These are phyloP conservation scores for Fraxinus albicans DNA, from an alignment of 305 asterid genomes.

Conservation along the genomic window DNA sequence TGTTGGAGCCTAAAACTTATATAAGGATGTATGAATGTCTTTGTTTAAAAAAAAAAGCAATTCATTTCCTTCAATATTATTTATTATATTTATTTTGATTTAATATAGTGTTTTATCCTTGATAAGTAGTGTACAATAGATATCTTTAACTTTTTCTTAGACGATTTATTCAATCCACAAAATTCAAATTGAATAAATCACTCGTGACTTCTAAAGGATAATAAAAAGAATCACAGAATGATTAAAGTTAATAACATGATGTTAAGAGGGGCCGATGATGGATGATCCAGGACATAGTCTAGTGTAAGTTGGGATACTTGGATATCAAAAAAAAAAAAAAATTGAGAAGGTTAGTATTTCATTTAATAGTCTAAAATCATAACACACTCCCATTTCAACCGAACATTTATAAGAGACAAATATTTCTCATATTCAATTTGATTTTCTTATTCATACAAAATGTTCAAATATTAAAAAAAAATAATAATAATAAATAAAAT, in stretches of 20 bases:
- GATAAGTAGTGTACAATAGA: background rate
- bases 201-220: background rate
- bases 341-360: background rate
- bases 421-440: background rate
- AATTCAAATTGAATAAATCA: background rate
- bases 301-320: no score
- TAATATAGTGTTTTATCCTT: background rate
- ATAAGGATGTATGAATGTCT: no score
- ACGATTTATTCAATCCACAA: background rate
- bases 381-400: background rate
- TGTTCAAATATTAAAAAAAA: background rate
- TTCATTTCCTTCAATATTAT: no score
- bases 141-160: background rate
- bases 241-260: no score
- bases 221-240: no score
- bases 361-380: background rate
- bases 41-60: no score
- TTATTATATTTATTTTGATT: no score
- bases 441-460: background rate
- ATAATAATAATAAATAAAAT: no score
- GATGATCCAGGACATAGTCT: no score
- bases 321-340: no score
- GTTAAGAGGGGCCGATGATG: no score
- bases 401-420: background rate
- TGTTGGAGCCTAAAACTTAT: no score